These are phyloP conservation scores for Conoideocrella luteorostrata DNA, from an alignment of 2,329 filamentous ascomycete species.

Conservation along the genomic window DNA sequence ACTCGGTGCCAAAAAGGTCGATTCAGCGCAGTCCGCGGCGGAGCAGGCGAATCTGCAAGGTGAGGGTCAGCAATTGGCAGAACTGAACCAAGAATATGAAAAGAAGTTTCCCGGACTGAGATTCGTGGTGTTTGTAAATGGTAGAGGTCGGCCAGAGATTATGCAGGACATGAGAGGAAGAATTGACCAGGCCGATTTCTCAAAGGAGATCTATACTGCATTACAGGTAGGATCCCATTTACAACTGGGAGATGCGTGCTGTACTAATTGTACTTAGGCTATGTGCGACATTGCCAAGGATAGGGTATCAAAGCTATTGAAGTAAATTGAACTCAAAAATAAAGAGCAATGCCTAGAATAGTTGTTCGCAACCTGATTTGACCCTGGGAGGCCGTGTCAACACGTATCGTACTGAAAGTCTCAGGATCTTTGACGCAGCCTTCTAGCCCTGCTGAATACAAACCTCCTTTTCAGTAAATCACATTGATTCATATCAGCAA, in stretches of 20 bases:
- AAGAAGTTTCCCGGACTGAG: constrained; percentile 70
- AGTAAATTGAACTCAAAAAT: too few species aligned
- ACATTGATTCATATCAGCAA: too few species aligned
- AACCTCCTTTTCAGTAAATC: too few species aligned
- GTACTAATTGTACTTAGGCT: constrained; percentile 46
- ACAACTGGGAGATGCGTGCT: not conserved
- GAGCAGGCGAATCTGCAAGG: constrained; percentile 75
- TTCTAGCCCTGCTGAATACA: too few species aligned
- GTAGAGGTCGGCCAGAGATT: constrained; percentile 63
- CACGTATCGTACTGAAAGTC: too few species aligned
- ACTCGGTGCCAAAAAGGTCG: constrained; percentile 72
- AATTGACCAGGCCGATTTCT: constrained; percentile 61
- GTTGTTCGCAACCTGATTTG: not conserved
- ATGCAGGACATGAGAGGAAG: constrained; percentile 75
- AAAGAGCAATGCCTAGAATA: not conserved
- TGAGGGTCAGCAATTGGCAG: constrained; percentile 52
- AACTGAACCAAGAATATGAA: constrained; percentile 74
- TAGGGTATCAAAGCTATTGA: constrained; percentile 59
- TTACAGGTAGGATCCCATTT: constrained; percentile 52
- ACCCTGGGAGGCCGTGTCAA: not conserved
- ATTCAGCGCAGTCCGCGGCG: constrained; percentile 71
- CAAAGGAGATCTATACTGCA: constrained; percentile 63
- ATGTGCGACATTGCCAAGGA: constrained; percentile 91
- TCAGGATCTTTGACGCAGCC: too few species aligned
- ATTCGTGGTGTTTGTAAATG: constrained; percentile 92